A percentile compares a stretch with the other conserved stretches of the same genome.
Conservation (phyloP, 495 filamentous ascomycete genomes). For the Lasiosphaeria miniovina region DNA sequence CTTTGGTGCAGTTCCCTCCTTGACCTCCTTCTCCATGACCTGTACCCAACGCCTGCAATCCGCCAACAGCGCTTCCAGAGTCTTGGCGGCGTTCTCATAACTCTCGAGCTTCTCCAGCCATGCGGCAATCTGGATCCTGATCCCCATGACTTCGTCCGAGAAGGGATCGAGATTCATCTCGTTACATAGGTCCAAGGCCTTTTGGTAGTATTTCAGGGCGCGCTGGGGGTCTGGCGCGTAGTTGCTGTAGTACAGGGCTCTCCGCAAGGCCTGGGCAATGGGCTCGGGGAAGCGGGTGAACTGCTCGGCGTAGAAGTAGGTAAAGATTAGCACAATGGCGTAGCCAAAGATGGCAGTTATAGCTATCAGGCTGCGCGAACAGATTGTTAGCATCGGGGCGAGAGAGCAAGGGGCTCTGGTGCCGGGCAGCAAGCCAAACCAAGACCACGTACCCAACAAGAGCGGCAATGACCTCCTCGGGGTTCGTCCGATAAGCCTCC, state of each 20-base stretch:
- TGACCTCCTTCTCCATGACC: slow-evolving; percentile 51
- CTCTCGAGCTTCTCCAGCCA: slow-evolving; percentile 73
- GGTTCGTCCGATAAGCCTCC: slow-evolving; percentile 35
- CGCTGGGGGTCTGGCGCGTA: slow-evolving; percentile 63
- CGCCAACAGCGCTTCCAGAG: slow-evolving; percentile 64
- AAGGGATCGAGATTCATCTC: slow-evolving; percentile 79
- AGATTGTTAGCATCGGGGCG: neutral
- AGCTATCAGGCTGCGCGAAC: slow-evolving; percentile 32
- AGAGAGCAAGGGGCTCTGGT: neutral
- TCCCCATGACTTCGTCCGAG: slow-evolving; percentile 82
- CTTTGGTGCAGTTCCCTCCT: slow-evolving; percentile 44
- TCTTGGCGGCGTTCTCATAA: slow-evolving; percentile 62
- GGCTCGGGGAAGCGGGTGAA: slow-evolving; percentile 70
- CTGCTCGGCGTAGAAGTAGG: slow-evolving; percentile 57
- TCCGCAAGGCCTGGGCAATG: slow-evolving; percentile 77
- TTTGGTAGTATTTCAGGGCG: slow-evolving; percentile 76
- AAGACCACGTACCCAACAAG: slow-evolving; percentile 15
- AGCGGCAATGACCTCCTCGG: slow-evolving; percentile 40
- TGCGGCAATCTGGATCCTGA: slow-evolving; percentile 75
- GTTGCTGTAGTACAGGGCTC: slow-evolving; percentile 83
- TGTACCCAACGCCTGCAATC: slow-evolving; percentile 64
- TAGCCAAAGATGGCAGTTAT: slow-evolving; percentile 55
- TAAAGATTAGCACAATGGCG: slow-evolving; percentile 61
- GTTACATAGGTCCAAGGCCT: slow-evolving; percentile 66
- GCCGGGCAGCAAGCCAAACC: neutral